Evolutionary conservation across 129 eudicot species (phyloP).

Genomic region (carrot (Daucus carota)): DH1_v3.0 NC_030385.2:42356001-42356500

Average conservation of each 20-base stretch:
- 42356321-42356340: not conserved
- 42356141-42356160: constrained; percentile 91
- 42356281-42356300: not conserved
- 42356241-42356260: not conserved
- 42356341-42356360: not conserved
- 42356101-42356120: constrained; percentile 88
- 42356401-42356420: not conserved
- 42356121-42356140: constrained; percentile 81
- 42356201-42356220: constrained; percentile 69
- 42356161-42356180: constrained; percentile 81
- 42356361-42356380: not conserved
- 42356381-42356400: not conserved
- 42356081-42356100: constrained; percentile 98
- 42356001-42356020: constrained; percentile 78
- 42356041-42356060: not conserved
- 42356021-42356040: not conserved
- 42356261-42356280: not conserved
- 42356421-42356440: not conserved
- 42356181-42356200: constrained; percentile 78
- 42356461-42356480: not conserved
- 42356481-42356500: no score
- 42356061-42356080: not conserved
- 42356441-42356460: not conserved
- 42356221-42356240: constrained; percentile 17
- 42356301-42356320: not conserved